Conservation (phyloP, 192 early-diverging fungal species). For the Dissophora ornata region DNA sequence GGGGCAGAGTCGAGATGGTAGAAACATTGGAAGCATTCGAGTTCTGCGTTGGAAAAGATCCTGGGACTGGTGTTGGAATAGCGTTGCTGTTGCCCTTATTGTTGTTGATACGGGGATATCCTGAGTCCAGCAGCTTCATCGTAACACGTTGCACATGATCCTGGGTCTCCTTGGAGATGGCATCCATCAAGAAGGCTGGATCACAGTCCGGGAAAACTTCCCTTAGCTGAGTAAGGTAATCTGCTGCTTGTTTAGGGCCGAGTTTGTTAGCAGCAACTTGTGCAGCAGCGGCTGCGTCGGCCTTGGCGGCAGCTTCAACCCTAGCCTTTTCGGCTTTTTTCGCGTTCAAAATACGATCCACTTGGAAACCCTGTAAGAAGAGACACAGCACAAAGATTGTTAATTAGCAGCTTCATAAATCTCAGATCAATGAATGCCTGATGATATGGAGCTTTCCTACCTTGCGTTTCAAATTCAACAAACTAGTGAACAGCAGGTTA, state of each 20-base stretch:
- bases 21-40: slow-evolving; percentile 14
- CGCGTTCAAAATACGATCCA: slow-evolving; percentile 66
- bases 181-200: slow-evolving; percentile 61
- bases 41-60: slow-evolving; percentile 27
- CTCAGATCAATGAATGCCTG: too few relatives aligned
- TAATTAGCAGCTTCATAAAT: too few relatives aligned
- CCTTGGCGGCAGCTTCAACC: slow-evolving; percentile 35
- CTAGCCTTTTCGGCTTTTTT: slow-evolving; percentile 51
- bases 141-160: slow-evolving; percentile 69
- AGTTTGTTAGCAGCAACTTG: slow-evolving; percentile 18
- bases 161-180: slow-evolving; percentile 59
- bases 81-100: background rate
- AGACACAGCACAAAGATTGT: background rate
- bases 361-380: slow-evolving; percentile 56
- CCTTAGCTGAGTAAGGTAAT: slow-evolving; percentile 54
- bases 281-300: slow-evolving; percentile 23
- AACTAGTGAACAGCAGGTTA: slow-evolving; percentile 77
- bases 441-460: background rate
- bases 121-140: slow-evolving; percentile 65
- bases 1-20: slow-evolving; percentile 40
- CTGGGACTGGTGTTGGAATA: slow-evolving; percentile 15
- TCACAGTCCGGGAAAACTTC: slow-evolving; percentile 78
- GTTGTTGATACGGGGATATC: slow-evolving; percentile 63
- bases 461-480: slow-evolving; percentile 75
- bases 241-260: slow-evolving; percentile 21